Conservation (phyloP, 352 stramenopile genomes). For the Achlya hypogyna region DNA sequence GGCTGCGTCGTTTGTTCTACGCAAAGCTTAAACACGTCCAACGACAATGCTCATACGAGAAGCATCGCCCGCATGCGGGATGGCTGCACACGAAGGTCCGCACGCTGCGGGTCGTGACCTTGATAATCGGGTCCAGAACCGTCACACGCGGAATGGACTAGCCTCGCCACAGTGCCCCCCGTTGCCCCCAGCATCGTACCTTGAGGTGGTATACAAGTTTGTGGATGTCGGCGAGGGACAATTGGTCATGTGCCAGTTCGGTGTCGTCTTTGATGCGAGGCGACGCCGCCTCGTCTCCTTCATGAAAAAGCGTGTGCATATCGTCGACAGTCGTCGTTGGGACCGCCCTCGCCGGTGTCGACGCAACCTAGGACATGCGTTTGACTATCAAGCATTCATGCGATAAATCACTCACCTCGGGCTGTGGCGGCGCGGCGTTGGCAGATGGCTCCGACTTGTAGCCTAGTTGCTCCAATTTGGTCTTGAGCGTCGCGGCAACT, state of each 20-base stretch:
- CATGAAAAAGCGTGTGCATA: not conserved
- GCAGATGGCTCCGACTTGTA: not conserved
- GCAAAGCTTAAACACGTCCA: not conserved
- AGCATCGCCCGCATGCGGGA: constrained; percentile 12
- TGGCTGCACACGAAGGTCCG: constrained; percentile 15
- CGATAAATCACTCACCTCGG: not conserved
- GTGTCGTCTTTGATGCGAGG: not conserved
- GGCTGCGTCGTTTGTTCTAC: not conserved
- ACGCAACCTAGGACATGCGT: no score
- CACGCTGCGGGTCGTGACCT: constrained; percentile 7
- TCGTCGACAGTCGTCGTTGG: not conserved
- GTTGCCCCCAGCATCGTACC: not conserved
- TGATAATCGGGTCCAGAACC: not conserved
- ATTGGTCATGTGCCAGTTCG: not conserved
- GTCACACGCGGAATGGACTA: not conserved
- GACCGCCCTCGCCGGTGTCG: not conserved
- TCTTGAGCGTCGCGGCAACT: not conserved
- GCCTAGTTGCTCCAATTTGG: not conserved
- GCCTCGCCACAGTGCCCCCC: not conserved
- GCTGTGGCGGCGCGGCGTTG: not conserved
- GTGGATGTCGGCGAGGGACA: constrained; percentile 11
- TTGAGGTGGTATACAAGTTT: constrained; percentile 17
- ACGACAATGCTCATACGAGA: not conserved
- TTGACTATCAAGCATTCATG: no score
- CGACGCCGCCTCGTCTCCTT: not conserved